A percentile compares a stretch with the other conserved stretches of the same genome.
phyloP scores from a whole-genome alignment of 2,329 filamentous ascomycete genomes.

The Tolypocladium endophyticum region DNA sequence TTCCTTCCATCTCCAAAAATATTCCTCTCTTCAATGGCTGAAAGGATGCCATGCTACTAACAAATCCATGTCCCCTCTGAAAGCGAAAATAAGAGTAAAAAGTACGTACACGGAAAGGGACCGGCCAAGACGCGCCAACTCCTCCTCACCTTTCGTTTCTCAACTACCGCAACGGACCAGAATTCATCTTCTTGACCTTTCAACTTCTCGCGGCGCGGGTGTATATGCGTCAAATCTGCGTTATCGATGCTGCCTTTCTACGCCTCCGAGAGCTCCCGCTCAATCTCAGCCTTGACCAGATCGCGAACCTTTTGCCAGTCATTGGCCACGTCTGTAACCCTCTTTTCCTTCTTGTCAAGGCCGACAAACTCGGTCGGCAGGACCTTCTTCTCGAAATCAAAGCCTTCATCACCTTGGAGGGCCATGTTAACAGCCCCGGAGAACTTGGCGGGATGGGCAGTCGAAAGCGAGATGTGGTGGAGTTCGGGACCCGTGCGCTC shows the following conservation, averaged over 20 bases:
- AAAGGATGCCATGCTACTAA: neutral
- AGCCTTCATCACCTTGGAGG: constrained; percentile 58
- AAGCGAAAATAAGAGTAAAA: neutral
- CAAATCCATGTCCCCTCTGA: neutral
- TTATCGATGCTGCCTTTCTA: neutral
- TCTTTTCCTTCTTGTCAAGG: constrained; percentile 63
- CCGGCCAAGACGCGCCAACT: neutral
- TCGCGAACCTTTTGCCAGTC: constrained; percentile 67
- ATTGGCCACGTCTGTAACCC: constrained; percentile 59
- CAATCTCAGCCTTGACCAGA: constrained; percentile 66
- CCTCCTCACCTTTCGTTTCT: neutral
- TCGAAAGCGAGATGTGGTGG: constrained; percentile 77
- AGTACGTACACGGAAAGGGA: neutral
- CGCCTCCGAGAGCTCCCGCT: constrained; percentile 41
- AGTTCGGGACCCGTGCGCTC: constrained; percentile 38
- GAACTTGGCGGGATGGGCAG: constrained; percentile 95
- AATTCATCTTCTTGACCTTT: neutral
- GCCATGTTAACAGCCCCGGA: constrained; percentile 73
- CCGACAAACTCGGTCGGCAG: constrained; percentile 75
- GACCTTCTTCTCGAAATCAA: constrained; percentile 64
- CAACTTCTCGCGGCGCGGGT: neutral
- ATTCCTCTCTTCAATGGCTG: neutral
- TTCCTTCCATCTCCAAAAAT: neutral
- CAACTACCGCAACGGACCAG: neutral
- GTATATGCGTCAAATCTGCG: neutral